A percentile compares a stretch with the other conserved stretches of the same genome.
These are phyloP conservation scores for Tolypocladium guangdongense DNA, from an alignment of 2,329 filamentous ascomycete genomes.

Conservation along the genomic window DNA sequence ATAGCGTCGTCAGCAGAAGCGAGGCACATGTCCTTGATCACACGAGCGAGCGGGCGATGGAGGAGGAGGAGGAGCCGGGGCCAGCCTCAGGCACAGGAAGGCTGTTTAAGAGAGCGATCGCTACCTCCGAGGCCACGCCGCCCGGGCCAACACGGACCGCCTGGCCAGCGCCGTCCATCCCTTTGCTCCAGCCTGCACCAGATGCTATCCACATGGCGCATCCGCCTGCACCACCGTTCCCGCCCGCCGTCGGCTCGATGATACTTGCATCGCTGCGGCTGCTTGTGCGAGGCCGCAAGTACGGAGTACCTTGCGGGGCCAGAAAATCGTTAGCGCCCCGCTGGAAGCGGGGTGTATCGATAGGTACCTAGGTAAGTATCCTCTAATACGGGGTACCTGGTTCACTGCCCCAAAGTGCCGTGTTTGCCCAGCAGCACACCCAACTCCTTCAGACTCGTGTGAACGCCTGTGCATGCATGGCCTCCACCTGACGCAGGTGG, in stretches of 20 bases:
- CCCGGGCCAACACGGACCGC: neutral
- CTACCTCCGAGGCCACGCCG: neutral
- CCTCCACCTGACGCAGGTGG: neutral
- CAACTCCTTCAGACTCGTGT: no score
- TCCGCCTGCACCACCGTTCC: neutral
- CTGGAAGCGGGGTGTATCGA: conserved; percentile 8
- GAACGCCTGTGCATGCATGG: neutral
- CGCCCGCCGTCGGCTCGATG: neutral
- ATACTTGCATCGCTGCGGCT: neutral
- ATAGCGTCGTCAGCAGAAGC: neutral
- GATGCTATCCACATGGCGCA: neutral
- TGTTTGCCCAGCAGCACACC: neutral
- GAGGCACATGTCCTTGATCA: conserved; percentile 6
- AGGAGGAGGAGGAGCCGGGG: neutral
- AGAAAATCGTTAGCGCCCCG: neutral
- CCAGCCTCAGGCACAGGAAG: neutral
- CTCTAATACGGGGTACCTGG: no score
- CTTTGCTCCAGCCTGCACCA: neutral
- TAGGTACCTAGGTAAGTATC: no score
- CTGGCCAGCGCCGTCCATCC: neutral
- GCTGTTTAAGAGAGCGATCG: neutral
- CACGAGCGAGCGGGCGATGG: conserved; percentile 1
- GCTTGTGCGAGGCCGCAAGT: neutral
- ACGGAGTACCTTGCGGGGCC: neutral
- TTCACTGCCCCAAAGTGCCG: neutral